Evolutionary conservation across 148 eudicot genomes (phyloP).

Genomic region (Rhododendron kiyosumense): DNA sequence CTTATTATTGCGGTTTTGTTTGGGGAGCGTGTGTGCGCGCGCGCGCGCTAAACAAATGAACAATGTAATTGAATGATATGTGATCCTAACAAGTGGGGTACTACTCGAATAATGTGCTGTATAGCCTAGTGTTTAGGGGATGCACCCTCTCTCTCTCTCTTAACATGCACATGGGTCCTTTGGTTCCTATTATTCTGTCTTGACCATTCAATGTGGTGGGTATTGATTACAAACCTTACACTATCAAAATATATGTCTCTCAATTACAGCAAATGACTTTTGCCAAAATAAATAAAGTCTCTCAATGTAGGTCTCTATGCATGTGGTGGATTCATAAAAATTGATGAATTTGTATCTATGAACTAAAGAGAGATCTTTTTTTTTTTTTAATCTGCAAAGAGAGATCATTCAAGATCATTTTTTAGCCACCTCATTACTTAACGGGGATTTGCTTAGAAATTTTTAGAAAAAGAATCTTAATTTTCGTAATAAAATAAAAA

Average conservation of each 20-base stretch:
- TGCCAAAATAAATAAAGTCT: neutral
- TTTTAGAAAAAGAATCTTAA: neutral
- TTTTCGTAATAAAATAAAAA: neutral
- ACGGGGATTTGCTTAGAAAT: neutral
- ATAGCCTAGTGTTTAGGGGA: neutral
- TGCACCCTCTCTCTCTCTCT: neutral
- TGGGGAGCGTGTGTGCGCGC: neutral
- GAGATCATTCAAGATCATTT: neutral
- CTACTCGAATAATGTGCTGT: neutral
- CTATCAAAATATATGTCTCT: neutral
- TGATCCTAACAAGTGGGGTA: constrained; percentile 4
- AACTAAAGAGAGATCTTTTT: neutral
- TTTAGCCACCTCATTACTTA: too few species aligned
- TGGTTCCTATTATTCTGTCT: neutral
- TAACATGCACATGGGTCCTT: neutral
- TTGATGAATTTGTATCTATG: neutral
- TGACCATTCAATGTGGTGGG: constrained; percentile 19
- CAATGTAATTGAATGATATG: neutral
- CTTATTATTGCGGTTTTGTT: neutral
- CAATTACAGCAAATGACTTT: neutral
- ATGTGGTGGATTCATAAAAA: neutral
- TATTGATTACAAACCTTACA: neutral
- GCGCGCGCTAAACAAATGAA: neutral
- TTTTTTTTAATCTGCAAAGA: too few species aligned
- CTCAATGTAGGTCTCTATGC: neutral